Percentiles rank a stretch among this genome's conserved stretches.
Evolutionary conservation across 2,329 filamentous ascomycete genomes (phyloP).

Genomic region (Colletotrichum siamense): DNA sequence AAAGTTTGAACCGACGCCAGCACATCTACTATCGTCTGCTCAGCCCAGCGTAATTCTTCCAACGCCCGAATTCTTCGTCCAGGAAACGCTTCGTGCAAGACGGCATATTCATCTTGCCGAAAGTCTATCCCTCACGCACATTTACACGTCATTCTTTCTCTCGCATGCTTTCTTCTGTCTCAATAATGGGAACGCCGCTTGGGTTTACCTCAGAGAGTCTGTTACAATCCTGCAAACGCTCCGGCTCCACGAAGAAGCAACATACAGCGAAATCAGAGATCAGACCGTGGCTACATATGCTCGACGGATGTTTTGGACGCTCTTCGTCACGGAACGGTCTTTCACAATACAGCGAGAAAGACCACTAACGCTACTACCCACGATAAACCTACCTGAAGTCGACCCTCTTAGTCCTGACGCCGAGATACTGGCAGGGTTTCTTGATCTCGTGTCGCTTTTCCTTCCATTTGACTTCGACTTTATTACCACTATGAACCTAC

Average conservation of each 20-base stretch:
- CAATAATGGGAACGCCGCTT: slow-evolving; percentile 36
- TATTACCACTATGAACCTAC: slow-evolving; percentile 31
- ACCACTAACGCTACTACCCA: slow-evolving; percentile 29
- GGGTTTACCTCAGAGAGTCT: slow-evolving; percentile 25
- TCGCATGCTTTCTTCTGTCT: slow-evolving; percentile 33
- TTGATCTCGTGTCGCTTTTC: slow-evolving; percentile 33
- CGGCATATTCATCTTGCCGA: slow-evolving; percentile 29
- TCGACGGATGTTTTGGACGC: slow-evolving; percentile 32
- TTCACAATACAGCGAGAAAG: slow-evolving; percentile 36
- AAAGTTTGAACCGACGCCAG: background rate
- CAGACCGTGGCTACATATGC: slow-evolving; percentile 20
- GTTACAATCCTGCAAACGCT: background rate
- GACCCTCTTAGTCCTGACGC: slow-evolving; percentile 23
- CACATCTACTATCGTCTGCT: background rate
- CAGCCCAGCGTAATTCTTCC: slow-evolving; percentile 14
- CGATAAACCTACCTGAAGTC: slow-evolving; percentile 26
- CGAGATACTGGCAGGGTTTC: slow-evolving; percentile 33
- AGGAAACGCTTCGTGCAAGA: slow-evolving; percentile 31
- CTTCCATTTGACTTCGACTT: slow-evolving; percentile 32
- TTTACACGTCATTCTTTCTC: slow-evolving; percentile 38
- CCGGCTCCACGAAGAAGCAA: background rate
- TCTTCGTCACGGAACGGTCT: slow-evolving; percentile 37
- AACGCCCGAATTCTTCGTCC: slow-evolving; percentile 27
- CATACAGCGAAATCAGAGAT: background rate
- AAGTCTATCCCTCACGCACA: slow-evolving; percentile 28